These are phyloP conservation scores for Gonium pectorale DNA, from an alignment of 139 green algal genomes.

Conservation along the genomic window DNA sequence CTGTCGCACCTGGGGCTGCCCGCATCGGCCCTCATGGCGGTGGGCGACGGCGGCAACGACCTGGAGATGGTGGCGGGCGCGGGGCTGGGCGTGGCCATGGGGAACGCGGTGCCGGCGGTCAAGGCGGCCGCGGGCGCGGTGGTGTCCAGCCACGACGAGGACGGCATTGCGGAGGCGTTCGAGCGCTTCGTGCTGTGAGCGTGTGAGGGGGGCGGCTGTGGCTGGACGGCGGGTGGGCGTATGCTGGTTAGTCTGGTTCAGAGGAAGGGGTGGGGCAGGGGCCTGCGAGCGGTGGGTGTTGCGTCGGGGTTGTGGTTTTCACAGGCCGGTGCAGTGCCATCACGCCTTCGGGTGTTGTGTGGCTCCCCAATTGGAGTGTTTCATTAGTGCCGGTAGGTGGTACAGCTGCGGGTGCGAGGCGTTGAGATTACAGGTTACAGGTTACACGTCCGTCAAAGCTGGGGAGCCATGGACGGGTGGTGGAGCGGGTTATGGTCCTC, in stretches of 20 bases:
- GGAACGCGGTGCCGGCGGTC: slow-evolving; percentile 86
- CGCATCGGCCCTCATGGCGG: slow-evolving; percentile 77
- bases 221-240: not conserved
- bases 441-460: no score
- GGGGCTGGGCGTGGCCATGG: slow-evolving; percentile 96
- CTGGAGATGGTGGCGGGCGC: slow-evolving; percentile 79
- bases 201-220: not conserved
- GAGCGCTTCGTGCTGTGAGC: slow-evolving; percentile 86
- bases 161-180: slow-evolving; percentile 93
- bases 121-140: slow-evolving; percentile 71
- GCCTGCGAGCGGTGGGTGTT: not conserved
- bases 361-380: no score
- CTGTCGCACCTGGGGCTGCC: slow-evolving; percentile 66
- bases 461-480: no score
- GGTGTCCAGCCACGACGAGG: slow-evolving; percentile 86
- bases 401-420: no score
- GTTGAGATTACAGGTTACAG: no score
- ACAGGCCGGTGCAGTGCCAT: no score
- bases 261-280: not conserved
- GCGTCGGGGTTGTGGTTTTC: not conserved
- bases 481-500: no score
- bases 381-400: no score
- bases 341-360: no score
- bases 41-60: slow-evolving; percentile 95
- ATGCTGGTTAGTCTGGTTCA: not conserved